These are phyloP conservation scores for Ephemerocybe angulata DNA, from an alignment of 768 basidiomycete genomes.

Conservation along the genomic window DNA sequence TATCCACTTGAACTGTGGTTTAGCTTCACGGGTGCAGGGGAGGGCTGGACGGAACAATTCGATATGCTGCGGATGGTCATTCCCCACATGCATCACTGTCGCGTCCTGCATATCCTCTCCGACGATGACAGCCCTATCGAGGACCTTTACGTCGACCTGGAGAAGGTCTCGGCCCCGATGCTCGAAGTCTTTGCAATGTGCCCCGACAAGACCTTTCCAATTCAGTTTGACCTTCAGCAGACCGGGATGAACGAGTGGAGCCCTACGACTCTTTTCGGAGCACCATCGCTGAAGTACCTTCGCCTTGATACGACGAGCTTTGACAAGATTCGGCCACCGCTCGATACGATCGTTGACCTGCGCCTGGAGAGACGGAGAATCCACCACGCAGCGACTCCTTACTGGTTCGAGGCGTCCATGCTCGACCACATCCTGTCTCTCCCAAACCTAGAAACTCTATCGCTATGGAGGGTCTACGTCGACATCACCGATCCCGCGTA, in stretches of 20 bases:
- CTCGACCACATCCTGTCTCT: slow-evolving; percentile 14
- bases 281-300: slow-evolving; percentile 16
- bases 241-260: neutral
- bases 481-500: neutral
- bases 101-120: slow-evolving; percentile 13
- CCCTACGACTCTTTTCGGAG: slow-evolving; percentile 14
- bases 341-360: slow-evolving; percentile 16
- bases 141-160: neutral
- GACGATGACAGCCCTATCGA: slow-evolving; percentile 2
- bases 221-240: neutral
- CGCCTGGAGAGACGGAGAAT: slow-evolving; percentile 13
- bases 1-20: slow-evolving; percentile 17
- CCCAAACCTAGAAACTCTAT: slow-evolving; percentile 14
- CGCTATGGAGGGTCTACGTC: slow-evolving; percentile 11
- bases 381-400: neutral
- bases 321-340: slow-evolving; percentile 9
- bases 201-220: neutral
- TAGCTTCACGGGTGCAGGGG: slow-evolving; percentile 8
- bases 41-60: neutral
- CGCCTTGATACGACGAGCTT: slow-evolving; percentile 10
- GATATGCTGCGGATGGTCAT: slow-evolving; percentile 9
- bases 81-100: slow-evolving; percentile 15
- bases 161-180: slow-evolving; percentile 11
- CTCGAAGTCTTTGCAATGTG: slow-evolving; percentile 15
- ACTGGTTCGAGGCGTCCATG: neutral